These are phyloP conservation scores for Annulohypoxylon maeteangense DNA, from an alignment of 495 filamentous ascomycete species.

Conservation along the genomic window DNA sequence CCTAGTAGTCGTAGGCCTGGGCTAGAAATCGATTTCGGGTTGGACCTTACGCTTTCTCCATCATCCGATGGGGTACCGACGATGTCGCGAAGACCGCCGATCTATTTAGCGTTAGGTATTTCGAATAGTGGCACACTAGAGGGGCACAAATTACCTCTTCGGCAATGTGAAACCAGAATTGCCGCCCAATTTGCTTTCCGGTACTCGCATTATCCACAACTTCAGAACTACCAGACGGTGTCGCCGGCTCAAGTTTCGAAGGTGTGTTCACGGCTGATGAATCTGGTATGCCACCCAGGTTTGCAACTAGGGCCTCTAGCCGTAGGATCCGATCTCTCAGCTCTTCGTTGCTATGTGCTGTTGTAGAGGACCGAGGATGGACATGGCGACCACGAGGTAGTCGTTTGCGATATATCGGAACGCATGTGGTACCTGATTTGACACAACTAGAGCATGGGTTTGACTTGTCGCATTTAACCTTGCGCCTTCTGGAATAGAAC, in stretches of 20 bases:
- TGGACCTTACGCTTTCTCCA: conserved; percentile 16
- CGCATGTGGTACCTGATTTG: conserved; percentile 12
- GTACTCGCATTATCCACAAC: neutral
- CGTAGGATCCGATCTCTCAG: conserved; percentile 11
- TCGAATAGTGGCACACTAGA: neutral
- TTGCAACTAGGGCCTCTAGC: conserved; percentile 6
- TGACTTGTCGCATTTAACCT: conserved; percentile 36
- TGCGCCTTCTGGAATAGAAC: conserved; percentile 13
- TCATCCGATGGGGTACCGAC: conserved; percentile 13
- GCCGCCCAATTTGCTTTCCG: conserved; percentile 7
- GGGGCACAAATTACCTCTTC: conserved; percentile 12
- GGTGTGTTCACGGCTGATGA: neutral
- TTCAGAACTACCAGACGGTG: neutral
- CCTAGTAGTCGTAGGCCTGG: conserved; percentile 6
- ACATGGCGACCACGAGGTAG: conserved; percentile 30
- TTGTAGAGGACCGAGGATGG: conserved; percentile 5
- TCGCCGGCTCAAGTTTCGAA: neutral
- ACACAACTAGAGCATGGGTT: conserved; percentile 31
- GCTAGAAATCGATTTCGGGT: neutral
- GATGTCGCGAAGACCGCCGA: conserved; percentile 10
- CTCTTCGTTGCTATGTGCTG: neutral
- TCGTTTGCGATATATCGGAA: conserved; percentile 32
- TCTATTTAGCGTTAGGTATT: neutral
- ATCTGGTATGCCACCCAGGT: neutral
- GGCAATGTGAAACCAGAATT: conserved; percentile 17